phyloP scores from a whole-genome alignment of 805 yeast species.

The Wickerhamomyces bisporus region DNA sequence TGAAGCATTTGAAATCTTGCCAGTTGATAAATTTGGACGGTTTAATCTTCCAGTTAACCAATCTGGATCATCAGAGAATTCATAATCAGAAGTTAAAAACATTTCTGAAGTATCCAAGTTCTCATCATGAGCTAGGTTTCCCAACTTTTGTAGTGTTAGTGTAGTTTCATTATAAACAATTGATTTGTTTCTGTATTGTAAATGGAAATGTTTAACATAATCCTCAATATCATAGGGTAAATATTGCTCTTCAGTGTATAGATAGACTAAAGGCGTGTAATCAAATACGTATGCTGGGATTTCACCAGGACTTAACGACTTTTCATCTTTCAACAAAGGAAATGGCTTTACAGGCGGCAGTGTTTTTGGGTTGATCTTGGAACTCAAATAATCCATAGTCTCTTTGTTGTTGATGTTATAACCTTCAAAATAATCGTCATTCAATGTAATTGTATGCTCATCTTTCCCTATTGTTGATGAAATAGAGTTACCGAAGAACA shows the following conservation, averaged over 20 bases:
- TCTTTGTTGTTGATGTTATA: constrained; percentile 7
- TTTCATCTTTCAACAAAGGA: constrained; percentile 28
- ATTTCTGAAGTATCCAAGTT: constrained; percentile 29
- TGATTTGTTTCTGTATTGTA: constrained; percentile 47
- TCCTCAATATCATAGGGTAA: constrained; percentile 76
- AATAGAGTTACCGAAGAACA: not conserved
- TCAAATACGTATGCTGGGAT: constrained; percentile 62
- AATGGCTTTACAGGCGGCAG: constrained; percentile 32
- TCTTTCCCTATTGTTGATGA: not conserved
- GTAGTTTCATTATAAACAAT: constrained; percentile 25
- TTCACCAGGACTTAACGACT: constrained; percentile 44
- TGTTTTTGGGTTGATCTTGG: constrained; percentile 11
- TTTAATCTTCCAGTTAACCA: constrained; percentile 78
- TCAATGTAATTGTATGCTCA: constrained; percentile 1
- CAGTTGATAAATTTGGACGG: constrained; percentile 66
- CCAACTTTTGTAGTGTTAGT: constrained; percentile 27
- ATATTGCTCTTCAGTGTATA: constrained; percentile 85
- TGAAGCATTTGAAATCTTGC: constrained; percentile 71
- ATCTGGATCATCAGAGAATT: constrained; percentile 70
- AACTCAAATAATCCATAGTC: constrained; percentile 5
- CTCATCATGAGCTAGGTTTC: constrained; percentile 22
- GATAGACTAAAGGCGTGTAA: constrained; percentile 71
- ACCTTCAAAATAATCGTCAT: constrained; percentile 14
- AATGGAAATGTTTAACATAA: constrained; percentile 61
- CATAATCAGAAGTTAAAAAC: constrained; percentile 61